Evolutionary conservation across 306 rosid species (phyloP), one percentile per base, ranked within the genome.

Genomic region (Quercus berberidifolia): DNA sequence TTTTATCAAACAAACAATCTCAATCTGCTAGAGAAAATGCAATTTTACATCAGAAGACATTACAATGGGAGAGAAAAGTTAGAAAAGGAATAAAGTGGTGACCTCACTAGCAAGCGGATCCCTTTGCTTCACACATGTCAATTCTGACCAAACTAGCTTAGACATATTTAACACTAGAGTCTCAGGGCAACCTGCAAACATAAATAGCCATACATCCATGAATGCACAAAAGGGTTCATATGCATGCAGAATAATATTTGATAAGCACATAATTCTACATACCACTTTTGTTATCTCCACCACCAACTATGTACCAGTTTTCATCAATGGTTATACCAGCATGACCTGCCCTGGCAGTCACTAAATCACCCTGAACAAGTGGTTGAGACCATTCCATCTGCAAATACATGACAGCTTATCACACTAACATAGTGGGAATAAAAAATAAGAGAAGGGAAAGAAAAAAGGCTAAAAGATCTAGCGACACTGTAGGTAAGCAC

Each of bases 301-400:
- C 99, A 30, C 99, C 99, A 80, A 91, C 97, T 73, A 91, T 85
- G 86, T 87, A 93, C 98, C 99, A 96, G 86, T 87, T 82, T 71
- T 86, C 97, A 78, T 80, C 92, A 78, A 96, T 81, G 80, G 89
- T 81, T 77, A 89, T 74, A 78, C 99, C 98, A 81, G 96, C 89
- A 86, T 96, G 99, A 65, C 98, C 99, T 76, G 98, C 99, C 86
- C 99, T 88, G 54, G 98, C 91, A 83, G 90, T 79, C 74, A 88
- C 93, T 73, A 90, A 80, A 80, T 93, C 97, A 79, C 97, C 97
- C 84, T 90, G 92, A 81, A 87, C 63, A 86, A 90, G 88, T 62
- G 99, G 99, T 79, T 89, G 97, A 63, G 99, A 96, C 99, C 99
- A 96, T 81, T 96, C 98, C 98, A 88, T 82, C 99, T 91, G 91